phyloP scores from a whole-genome alignment of 2,329 filamentous ascomycete species.

The Monosporascus sp. region DNA sequence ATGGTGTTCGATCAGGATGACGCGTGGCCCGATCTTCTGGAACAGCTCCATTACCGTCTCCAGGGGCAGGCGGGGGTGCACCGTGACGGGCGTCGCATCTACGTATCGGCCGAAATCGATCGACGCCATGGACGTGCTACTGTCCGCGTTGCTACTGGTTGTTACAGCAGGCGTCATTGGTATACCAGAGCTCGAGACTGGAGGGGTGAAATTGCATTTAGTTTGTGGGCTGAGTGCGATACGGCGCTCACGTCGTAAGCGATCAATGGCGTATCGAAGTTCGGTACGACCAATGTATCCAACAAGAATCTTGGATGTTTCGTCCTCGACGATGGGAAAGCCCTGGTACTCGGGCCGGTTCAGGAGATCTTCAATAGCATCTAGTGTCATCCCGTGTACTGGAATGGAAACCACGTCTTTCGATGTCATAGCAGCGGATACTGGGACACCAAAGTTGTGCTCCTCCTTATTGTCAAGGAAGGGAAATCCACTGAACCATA shows the following conservation, averaged over 20 bases:
- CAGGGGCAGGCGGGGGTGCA: slow-evolving; percentile 83
- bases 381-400: slow-evolving; percentile 66
- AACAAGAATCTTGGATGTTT: slow-evolving; percentile 63
- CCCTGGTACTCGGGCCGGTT: slow-evolving; percentile 80
- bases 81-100: slow-evolving; percentile 82
- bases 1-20: slow-evolving; percentile 87
- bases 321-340: slow-evolving; percentile 83
- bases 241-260: slow-evolving; percentile 62
- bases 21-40: slow-evolving; percentile 92
- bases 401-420: slow-evolving; percentile 69
- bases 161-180: slow-evolving; percentile 43
- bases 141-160: slow-evolving; percentile 57
- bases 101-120: slow-evolving; percentile 85
- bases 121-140: slow-evolving; percentile 48
- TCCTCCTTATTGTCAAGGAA: slow-evolving; percentile 98
- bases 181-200: slow-evolving; percentile 27
- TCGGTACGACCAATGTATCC: slow-evolving; percentile 94
- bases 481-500: slow-evolving; percentile 96
- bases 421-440: slow-evolving; percentile 81
- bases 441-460: slow-evolving; percentile 90
- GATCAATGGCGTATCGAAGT: slow-evolving; percentile 82
- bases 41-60: slow-evolving; percentile 99
- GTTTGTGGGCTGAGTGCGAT: slow-evolving; percentile 57
- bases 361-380: slow-evolving; percentile 72
- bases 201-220: slow-evolving; percentile 67